Base-by-base conservation (phyloP, 352 stramenopile genomes). In the Phytophthora melonis region DNA sequence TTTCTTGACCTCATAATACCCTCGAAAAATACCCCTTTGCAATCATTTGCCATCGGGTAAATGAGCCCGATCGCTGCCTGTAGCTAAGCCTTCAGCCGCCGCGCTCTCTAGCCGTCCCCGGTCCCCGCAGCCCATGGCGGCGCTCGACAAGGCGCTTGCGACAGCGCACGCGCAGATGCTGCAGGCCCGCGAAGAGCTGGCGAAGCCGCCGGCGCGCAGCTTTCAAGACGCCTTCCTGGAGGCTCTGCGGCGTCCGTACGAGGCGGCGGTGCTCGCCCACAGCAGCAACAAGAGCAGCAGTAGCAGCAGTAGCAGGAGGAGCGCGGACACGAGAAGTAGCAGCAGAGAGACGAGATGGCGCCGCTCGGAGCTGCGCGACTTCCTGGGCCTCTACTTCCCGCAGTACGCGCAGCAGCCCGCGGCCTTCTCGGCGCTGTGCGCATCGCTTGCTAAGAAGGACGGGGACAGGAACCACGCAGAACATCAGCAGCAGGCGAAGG, bases 211-310 rank as follows among this genome's bases (percentile, higher is more conserved):
- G 1, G 34, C 59, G 55, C 36, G 34, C 21, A 58, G 56, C 58
- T 89, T 89, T 56, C 81, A 89, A 50, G 80, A 84, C 64, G 72
- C 58, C 0, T 81, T 89, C 41, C 39, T 89, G 16, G 77, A 82
- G 4, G 65, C 62, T 27, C 55, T 89, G 21, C 80, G 72, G 16
- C 23, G 13, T 14, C 68, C 68, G 11, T 79, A 75, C 53, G 78
- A 82, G 27, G 55, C 60, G 3, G 52, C 66, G 5, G 45, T 53
- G n/a, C 52, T 63, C 32, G 34, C 47, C 7, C 36, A 13, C 36
- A 32, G 34, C 39, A 54, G 21, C 54, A 71, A 25, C 57, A 57
- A 10, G n/a, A n/a, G n/a, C 23, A 25, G 23, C 23, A 25, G 23
- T 2, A 25, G 2, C 23, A 25, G 2, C 23, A 25, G 2, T 2